Evolutionary conservation across 1,284 basidiomycete species (phyloP).

Genomic region (Fomitopsis palustris): DNA sequence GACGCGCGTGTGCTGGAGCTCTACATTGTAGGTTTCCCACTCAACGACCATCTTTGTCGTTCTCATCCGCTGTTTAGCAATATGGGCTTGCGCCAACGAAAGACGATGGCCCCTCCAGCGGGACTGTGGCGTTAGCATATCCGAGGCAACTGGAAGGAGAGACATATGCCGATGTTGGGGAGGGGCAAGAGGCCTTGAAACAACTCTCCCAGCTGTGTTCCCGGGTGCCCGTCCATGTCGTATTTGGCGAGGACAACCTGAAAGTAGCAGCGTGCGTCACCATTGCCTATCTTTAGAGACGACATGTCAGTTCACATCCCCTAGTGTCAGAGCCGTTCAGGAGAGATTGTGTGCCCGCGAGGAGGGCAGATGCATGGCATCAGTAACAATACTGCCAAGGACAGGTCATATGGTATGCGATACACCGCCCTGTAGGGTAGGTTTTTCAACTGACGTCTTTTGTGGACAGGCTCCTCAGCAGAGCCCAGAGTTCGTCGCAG

Average conservation of each 20-base stretch:
- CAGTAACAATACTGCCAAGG: not conserved
- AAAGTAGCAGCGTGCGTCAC: not conserved
- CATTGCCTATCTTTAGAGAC: not conserved
- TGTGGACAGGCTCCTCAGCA: not conserved
- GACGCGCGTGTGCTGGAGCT: not conserved
- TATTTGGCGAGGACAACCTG: not conserved
- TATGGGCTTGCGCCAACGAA: not conserved
- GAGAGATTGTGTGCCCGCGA: not conserved
- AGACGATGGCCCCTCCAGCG: not conserved
- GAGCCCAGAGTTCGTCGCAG: not conserved
- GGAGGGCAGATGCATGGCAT: not conserved
- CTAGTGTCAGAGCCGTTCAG: not conserved
- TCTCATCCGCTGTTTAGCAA: not conserved
- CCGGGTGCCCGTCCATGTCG: not conserved
- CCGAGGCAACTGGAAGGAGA: not conserved
- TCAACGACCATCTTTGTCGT: not conserved
- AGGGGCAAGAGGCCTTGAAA: not conserved
- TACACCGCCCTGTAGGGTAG: not conserved
- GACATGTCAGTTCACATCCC: not conserved
- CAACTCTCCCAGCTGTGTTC: not conserved
- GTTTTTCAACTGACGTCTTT: not conserved
- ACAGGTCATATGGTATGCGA: not conserved
- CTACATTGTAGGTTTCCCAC: not conserved
- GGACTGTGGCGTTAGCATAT: not conserved
- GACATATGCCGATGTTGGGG: not conserved